Conservation (phyloP, 2,329 filamentous ascomycete genomes). For the Fusarium sarcochroum region DNA sequence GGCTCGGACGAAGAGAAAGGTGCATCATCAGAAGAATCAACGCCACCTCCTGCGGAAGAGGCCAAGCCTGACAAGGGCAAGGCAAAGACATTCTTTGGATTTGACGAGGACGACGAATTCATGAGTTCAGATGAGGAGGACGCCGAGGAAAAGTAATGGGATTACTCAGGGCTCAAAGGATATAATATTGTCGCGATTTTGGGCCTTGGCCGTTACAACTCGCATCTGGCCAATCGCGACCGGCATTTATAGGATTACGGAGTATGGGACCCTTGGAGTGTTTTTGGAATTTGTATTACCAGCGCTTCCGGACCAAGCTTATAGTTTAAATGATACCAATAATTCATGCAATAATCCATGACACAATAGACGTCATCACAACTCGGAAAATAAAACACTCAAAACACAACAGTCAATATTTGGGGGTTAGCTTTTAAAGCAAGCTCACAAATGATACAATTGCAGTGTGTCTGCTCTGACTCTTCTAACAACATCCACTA, state of each 20-base stretch:
- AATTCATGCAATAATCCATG: constrained; percentile 25
- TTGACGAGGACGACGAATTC: constrained; percentile 84
- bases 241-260: constrained; percentile 44
- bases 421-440: constrained; percentile 47
- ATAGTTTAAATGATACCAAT: constrained; percentile 42
- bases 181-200: not conserved
- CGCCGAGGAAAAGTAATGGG: constrained; percentile 49
- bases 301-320: constrained; percentile 32
- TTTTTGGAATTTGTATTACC: constrained; percentile 32
- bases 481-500: constrained; percentile 49
- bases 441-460: constrained; percentile 55
- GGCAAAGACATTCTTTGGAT: constrained; percentile 75
- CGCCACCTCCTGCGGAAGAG: constrained; percentile 62
- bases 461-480: constrained; percentile 53
- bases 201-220: not conserved
- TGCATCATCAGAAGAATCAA: constrained; percentile 62
- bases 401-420: constrained; percentile 42
- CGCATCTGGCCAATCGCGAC: constrained; percentile 38
- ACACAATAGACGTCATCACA: constrained; percentile 34
- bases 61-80: constrained; percentile 57
- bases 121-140: constrained; percentile 78
- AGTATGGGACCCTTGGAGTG: constrained; percentile 38
- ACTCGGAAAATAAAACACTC: constrained; percentile 17
- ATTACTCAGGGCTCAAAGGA: not conserved
- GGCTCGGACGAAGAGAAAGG: constrained; percentile 57